These are phyloP conservation scores for Bothriochloa decipiens DNA, from an alignment of 176 grass and related monocot genomes.

Conservation along the genomic window DNA sequence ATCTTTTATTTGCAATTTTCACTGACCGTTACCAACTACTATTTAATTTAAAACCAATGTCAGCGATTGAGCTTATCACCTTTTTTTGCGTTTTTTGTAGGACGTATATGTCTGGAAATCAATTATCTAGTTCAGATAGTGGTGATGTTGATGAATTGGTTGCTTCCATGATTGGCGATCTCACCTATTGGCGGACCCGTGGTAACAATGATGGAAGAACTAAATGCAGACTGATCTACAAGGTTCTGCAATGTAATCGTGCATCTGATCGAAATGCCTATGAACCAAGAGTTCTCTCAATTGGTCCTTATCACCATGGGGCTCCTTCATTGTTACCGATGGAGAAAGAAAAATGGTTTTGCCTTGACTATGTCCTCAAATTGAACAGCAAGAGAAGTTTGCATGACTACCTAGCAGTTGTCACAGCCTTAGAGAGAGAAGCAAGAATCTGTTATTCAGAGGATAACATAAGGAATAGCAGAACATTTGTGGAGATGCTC, in stretches of 20 bases:
- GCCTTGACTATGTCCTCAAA: slow-evolving; percentile 31
- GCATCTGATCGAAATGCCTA: slow-evolving; percentile 6
- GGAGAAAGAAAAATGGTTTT: slow-evolving; percentile 41
- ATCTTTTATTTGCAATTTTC: too few species aligned
- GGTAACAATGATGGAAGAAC: neutral
- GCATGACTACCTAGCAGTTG: slow-evolving; percentile 23
- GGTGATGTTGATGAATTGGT: neutral
- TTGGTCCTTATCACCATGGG: slow-evolving; percentile 23
- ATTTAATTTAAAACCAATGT: too few species aligned
- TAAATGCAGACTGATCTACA: neutral
- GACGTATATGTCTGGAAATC: neutral
- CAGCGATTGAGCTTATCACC: too few species aligned
- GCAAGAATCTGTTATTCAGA: slow-evolving; percentile 9
- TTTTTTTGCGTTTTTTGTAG: neutral
- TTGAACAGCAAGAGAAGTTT: neutral
- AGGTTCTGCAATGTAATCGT: neutral
- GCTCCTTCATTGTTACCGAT: neutral
- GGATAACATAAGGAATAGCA: neutral
- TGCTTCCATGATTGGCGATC: neutral
- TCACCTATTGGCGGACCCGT: neutral
- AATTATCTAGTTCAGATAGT: rapidly evolving
- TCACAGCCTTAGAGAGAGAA: slow-evolving; percentile 2
- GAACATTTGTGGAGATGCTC: slow-evolving; percentile 12
- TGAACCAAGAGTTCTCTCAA: slow-evolving; percentile 22
- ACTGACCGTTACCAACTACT: too few species aligned